phyloP scores from a whole-genome alignment of 257 asterid species.

The Penstemon davidsonii region DNA sequence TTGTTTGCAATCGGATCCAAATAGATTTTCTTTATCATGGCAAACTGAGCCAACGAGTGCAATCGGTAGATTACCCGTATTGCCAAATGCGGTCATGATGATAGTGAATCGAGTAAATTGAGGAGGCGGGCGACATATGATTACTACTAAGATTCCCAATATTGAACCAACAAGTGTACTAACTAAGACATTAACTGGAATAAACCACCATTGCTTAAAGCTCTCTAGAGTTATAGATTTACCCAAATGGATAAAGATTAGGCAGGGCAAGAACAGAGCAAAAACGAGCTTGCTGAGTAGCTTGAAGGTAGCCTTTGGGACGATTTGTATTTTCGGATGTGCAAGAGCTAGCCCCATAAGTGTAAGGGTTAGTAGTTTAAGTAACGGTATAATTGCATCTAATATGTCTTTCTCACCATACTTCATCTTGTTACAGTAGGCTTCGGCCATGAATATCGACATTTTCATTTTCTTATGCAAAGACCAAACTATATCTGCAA shows the following conservation, averaged over 20 bases:
- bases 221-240: constrained; percentile 71
- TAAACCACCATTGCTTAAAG: constrained; percentile 81
- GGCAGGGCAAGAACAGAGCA: constrained; percentile 80
- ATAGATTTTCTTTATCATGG: constrained; percentile 59
- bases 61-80: constrained; percentile 90
- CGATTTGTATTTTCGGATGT: constrained; percentile 69
- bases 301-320: constrained; percentile 87
- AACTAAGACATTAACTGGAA: constrained; percentile 81
- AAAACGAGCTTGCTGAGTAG: constrained; percentile 94
- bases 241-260: constrained; percentile 82
- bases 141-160: constrained; percentile 68
- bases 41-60: constrained; percentile 87
- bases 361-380: constrained; percentile 74
- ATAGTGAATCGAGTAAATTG: constrained; percentile 75
- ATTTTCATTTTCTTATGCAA: too few relatives aligned
- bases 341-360: constrained; percentile 73
- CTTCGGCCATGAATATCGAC: too few relatives aligned
- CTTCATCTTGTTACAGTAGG: not conserved
- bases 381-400: constrained; percentile 61
- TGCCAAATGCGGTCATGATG: constrained; percentile 88
- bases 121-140: constrained; percentile 73
- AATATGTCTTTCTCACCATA: constrained; percentile 37
- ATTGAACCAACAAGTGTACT: constrained; percentile 83
- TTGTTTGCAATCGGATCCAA: constrained; percentile 60
- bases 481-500: too few relatives aligned